Conservation (phyloP, 2,329 filamentous ascomycete species). For the Ceratocystis huliohia region DNA sequence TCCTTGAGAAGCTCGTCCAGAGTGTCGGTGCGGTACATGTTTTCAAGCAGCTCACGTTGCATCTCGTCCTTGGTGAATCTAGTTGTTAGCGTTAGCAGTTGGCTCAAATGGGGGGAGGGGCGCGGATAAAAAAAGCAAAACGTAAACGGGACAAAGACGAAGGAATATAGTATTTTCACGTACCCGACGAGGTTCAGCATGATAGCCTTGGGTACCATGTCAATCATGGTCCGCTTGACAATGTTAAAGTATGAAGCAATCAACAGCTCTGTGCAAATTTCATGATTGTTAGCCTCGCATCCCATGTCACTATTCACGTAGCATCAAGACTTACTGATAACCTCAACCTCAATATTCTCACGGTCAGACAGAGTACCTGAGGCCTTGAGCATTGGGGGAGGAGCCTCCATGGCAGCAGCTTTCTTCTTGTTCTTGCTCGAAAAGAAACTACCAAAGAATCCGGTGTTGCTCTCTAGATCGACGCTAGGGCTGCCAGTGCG, state of each 20-base stretch:
- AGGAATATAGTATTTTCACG: conserved; percentile 31
- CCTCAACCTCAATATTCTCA: conserved; percentile 90
- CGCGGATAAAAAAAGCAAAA: not conserved
- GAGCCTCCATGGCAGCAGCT: conserved; percentile 98
- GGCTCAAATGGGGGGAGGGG: not conserved
- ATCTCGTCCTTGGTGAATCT: conserved; percentile 96
- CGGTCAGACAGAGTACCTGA: conserved; percentile 88
- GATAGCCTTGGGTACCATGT: conserved; percentile 99
- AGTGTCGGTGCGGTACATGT: conserved; percentile 88
- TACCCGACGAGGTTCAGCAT: conserved; percentile 96
- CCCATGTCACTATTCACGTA: too few species aligned
- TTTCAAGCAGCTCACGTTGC: conserved; percentile 91
- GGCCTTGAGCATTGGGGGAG: conserved; percentile 83
- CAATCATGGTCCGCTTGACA: conserved; percentile 94
- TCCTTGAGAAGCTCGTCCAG: conserved; percentile 94
- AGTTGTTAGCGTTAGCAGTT: conserved; percentile 12
- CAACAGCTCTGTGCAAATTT: conserved; percentile 55
- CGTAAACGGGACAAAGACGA: not conserved
- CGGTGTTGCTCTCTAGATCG: conserved; percentile 44
- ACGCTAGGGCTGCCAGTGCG: conserved; percentile 66
- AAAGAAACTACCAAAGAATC: conserved; percentile 98
- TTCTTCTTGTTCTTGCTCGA: conserved; percentile 99
- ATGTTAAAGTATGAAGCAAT: conserved; percentile 98
- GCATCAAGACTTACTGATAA: conserved; percentile 63
- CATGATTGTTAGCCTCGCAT: conserved; percentile 11